Base-by-base conservation (phyloP, 768 basidiomycete species). In the Hortiboletus flavorubellus region DNA sequence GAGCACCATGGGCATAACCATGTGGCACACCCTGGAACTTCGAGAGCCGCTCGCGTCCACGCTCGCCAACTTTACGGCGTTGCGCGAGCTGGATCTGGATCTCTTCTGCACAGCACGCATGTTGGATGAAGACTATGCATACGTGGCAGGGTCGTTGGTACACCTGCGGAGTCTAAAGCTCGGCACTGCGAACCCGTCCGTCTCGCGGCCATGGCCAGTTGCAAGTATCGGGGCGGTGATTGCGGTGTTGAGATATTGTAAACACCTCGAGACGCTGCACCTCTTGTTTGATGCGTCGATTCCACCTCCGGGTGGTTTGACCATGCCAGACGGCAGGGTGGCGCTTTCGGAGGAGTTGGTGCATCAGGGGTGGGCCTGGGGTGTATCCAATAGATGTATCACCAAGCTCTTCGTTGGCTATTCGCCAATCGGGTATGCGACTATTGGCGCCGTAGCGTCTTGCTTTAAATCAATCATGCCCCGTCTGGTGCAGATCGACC, bases 1-100 rank as follows among this genome's bases (percentile, higher is more conserved):
- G 14, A 49, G 34, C 5, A 34, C 54, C 39, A 18, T 43, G 35
- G 51, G 51, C 5, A 41, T 51, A 26, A 49, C 42, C 31, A 30
- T 42, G 16, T 45, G 48, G 37, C 42, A 53, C 16, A 46, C 54
- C 23, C 34, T 57, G 29, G 15, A 7, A 18, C 48, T 66, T 9
- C 52, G 37, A 4, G 23, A 21, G 12, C 9, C 56, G 18, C 33
- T 49, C n/a, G 8, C 63, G 9, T 29, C 53, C 2, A 26, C 55
- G 39, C 50, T 68, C 43, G 37, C 45, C 41, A 40, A 35, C 31
- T 67, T 68, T 16, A 51, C 38, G 0, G 55, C 47, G 5, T 15
- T 67, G 30, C 56, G 37, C 15, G 54, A 53, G 12, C 55, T 67
- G 1, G 55, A 67, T 16, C 26, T 67, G 10, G 66, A 67, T 11